Percentiles rank a stretch among this genome's conserved stretches.
These are phyloP conservation scores for Przewalskia tangutica DNA, from an alignment of 257 asterid species.

Conservation along the genomic window DNA sequence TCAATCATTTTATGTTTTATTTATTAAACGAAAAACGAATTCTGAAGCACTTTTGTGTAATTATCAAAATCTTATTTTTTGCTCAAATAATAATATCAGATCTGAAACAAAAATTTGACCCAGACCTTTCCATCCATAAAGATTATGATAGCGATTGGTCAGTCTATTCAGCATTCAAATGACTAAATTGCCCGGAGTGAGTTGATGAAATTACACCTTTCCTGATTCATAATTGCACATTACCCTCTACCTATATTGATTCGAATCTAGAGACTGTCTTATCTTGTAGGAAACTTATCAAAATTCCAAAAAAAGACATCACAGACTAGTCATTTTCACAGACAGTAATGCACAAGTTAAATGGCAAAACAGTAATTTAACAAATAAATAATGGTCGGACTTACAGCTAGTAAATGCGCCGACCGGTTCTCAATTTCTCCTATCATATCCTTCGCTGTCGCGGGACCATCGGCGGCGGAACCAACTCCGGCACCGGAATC, in stretches of 20 bases:
- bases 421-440: constrained; percentile 99
- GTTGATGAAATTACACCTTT: constrained; percentile 16
- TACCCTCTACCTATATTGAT: not conserved
- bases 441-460: constrained; percentile 83
- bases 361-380: constrained; percentile 19
- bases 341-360: constrained; percentile 21
- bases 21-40: not conserved
- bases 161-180: constrained; percentile 14
- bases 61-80: not conserved
- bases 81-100: not conserved
- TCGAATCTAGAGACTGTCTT: constrained; percentile 46
- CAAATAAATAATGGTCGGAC: constrained; percentile 2
- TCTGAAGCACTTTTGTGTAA: not conserved
- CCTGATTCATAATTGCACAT: constrained; percentile 16
- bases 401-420: constrained; percentile 83
- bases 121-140: not conserved
- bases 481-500: constrained; percentile 44
- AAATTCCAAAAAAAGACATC: constrained; percentile 31
- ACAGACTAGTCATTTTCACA: constrained; percentile 29
- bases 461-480: constrained; percentile 30
- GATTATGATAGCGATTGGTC: not conserved
- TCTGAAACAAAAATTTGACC: not conserved
- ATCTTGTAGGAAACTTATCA: constrained; percentile 13
- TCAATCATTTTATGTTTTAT: not conserved
- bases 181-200: constrained; percentile 28